Conservation (phyloP, 345 rosid genomes). For the Salix viminalis region DNA sequence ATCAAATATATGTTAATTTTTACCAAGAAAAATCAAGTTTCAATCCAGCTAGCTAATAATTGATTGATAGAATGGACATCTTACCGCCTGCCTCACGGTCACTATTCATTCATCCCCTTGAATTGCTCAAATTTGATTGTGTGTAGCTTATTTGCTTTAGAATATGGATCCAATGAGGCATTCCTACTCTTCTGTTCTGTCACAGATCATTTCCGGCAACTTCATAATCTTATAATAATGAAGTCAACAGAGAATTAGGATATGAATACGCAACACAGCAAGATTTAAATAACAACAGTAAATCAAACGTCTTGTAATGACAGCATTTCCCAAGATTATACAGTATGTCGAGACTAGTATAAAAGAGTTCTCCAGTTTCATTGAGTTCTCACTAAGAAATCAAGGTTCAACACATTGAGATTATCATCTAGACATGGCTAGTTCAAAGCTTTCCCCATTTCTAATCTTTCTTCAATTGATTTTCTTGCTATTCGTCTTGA, state of each 20-base stretch:
- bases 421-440: constrained; percentile 22
- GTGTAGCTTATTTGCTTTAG: no score
- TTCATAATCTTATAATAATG: neutral
- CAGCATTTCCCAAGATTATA: neutral
- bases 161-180: neutral
- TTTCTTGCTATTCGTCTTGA: constrained; percentile 14
- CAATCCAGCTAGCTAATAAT: neutral
- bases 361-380: neutral
- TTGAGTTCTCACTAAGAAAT: neutral
- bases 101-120: neutral
- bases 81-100: neutral
- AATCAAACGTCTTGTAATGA: neutral
- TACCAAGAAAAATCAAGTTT: neutral
- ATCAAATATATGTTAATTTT: neutral
- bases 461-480: constrained; percentile 21
- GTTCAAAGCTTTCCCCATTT: constrained; percentile 23
- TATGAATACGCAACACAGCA: neutral
- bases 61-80: neutral
- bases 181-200: neutral
- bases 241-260: neutral
- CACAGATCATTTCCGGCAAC: neutral
- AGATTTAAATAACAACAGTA: neutral
- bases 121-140: neutral
- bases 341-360: neutral
- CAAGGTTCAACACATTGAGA: neutral